Evolutionary conservation across 2,329 filamentous ascomycete genomes (phyloP).

Genomic region (Ciborinia camelliae): DNA sequence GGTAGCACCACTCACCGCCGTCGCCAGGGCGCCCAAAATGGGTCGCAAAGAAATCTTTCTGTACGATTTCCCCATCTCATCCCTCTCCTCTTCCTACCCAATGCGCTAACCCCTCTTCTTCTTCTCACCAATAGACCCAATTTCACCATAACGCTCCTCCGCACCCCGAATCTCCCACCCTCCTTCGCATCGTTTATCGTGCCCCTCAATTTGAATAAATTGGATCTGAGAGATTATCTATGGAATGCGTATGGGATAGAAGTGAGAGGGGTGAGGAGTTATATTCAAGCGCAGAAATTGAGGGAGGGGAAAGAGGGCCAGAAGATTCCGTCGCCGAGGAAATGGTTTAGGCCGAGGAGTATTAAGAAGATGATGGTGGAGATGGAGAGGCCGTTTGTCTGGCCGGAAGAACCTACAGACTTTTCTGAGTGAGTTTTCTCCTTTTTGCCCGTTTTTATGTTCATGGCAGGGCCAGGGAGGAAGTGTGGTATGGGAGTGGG

Average conservation of each 20-base stretch:
- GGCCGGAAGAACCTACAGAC: slow-evolving; percentile 68
- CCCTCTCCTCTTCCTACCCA: background rate
- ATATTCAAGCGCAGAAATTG: slow-evolving; percentile 66
- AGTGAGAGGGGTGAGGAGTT: slow-evolving; percentile 71
- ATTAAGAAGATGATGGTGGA: slow-evolving; percentile 95
- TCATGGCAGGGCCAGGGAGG: background rate
- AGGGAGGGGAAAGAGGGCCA: slow-evolving; percentile 47
- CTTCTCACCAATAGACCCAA: slow-evolving; percentile 59
- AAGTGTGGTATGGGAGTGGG: background rate
- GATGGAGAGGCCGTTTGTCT: slow-evolving; percentile 82
- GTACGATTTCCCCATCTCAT: slow-evolving; percentile 40
- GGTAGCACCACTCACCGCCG: slow-evolving; percentile 22
- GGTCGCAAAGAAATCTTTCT: slow-evolving; percentile 55
- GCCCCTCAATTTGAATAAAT: slow-evolving; percentile 89
- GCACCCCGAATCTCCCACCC: slow-evolving; percentile 67
- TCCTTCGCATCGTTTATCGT: slow-evolving; percentile 87
- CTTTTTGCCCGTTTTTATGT: slow-evolving; percentile 17
- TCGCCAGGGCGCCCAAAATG: slow-evolving; percentile 38
- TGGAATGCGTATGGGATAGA: slow-evolving; percentile 79
- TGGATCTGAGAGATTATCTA: slow-evolving; percentile 94
- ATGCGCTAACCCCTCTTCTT: slow-evolving; percentile 14
- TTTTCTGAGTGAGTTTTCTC: slow-evolving; percentile 49
- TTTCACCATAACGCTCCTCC: slow-evolving; percentile 76
- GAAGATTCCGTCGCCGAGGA: slow-evolving; percentile 45
- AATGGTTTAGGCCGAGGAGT: slow-evolving; percentile 66